These are phyloP conservation scores for Roridomyces roridus DNA, from an alignment of 768 basidiomycete species.

Conservation along the genomic window DNA sequence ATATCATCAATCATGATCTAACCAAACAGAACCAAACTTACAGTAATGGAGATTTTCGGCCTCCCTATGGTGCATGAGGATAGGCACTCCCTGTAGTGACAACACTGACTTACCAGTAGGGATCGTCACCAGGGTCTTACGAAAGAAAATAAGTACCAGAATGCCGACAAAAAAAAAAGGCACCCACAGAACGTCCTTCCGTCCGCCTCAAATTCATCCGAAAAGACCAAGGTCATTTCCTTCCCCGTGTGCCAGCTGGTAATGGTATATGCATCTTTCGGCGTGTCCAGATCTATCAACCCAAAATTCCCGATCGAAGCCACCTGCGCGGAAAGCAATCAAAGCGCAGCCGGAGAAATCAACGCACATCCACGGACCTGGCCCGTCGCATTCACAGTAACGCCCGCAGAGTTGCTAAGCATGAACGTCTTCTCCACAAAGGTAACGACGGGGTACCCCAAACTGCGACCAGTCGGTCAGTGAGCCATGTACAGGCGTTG, in stretches of 20 bases:
- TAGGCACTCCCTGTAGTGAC: too few relatives aligned
- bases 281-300: conserved; percentile 77
- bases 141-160: neutral
- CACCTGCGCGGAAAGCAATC: neutral
- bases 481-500: neutral
- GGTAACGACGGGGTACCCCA: conserved; percentile 67
- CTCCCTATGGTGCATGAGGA: conserved; percentile 61
- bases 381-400: conserved; percentile 78
- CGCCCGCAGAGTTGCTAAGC: conserved; percentile 62
- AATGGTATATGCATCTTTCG: conserved; percentile 57
- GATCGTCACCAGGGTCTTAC: too few relatives aligned
- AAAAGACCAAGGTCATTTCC: conserved; percentile 73
- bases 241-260: conserved; percentile 55
- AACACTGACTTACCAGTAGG: too few relatives aligned
- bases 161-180: too few relatives aligned
- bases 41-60: conserved; percentile 83
- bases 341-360: conserved; percentile 28
- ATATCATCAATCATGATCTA: too few relatives aligned
- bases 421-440: conserved; percentile 53
- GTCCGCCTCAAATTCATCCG: conserved; percentile 84
- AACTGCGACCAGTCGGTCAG: too few relatives aligned
- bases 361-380: conserved; percentile 41
- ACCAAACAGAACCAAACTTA: too few relatives aligned
- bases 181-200: conserved; percentile 72
- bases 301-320: conserved; percentile 19